Evolutionary conservation across 116 monocot species (phyloP).

Genomic region (Zostera marina): DNA sequence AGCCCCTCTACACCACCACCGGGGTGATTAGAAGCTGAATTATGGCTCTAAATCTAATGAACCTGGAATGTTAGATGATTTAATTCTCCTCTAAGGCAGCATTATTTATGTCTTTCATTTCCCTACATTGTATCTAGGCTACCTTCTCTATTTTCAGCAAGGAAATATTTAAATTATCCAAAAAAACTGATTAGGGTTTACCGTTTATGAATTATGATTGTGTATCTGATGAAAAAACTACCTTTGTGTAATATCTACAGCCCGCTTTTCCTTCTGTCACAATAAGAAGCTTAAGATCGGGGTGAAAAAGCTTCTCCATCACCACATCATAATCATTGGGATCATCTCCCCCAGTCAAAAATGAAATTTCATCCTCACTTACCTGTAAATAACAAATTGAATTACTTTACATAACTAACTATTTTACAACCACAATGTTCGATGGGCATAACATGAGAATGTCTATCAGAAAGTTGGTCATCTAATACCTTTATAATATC

Average conservation of each 20-base stretch:
- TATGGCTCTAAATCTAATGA: no score
- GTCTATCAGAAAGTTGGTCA: neutral
- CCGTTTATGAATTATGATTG: no score
- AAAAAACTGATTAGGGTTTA: no score
- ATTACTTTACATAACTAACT: neutral
- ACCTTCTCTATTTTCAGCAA: no score
- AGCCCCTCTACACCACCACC: no score
- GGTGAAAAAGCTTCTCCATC: slow-evolving; percentile 49
- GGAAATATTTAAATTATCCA: no score
- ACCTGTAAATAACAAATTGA: slow-evolving; percentile 9
- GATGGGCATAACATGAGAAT: neutral
- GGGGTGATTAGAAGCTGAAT: no score
- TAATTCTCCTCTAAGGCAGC: no score
- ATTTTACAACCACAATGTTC: neutral
- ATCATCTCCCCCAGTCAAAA: slow-evolving; percentile 47
- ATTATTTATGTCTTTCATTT: no score
- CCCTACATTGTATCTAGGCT: no score
- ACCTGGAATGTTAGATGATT: no score
- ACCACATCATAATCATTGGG: slow-evolving; percentile 55
- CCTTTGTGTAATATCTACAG: slow-evolving; percentile 86
- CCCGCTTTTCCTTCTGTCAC: slow-evolving; percentile 62
- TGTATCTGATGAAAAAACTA: no score
- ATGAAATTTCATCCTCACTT: slow-evolving; percentile 72
- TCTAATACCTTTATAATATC: slow-evolving; percentile 16
- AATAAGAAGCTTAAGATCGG: slow-evolving; percentile 50